Evolutionary conservation across 208 protist species (phyloP), one percentile per base, ranked within the genome.

Genomic region (Trypanosoma scelopori): DNA sequence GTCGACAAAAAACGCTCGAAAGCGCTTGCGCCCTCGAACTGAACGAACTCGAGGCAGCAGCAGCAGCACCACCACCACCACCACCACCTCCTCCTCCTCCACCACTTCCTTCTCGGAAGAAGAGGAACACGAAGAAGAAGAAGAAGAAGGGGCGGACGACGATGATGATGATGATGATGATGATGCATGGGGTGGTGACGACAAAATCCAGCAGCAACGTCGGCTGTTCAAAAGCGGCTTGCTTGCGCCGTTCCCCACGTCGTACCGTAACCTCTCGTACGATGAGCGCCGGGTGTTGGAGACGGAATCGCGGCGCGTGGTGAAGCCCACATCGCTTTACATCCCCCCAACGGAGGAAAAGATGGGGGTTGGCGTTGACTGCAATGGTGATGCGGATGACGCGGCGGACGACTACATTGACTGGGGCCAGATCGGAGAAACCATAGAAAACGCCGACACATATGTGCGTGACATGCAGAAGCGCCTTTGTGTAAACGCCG

Each of bases 351-450:
- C 3, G 52, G 22, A 50, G n/a, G 49, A 58, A 11, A 37, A 3
- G 32, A 9, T 3, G 32, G 3, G 32, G 3, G 32, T 11, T 7
- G 30, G 28, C n/a, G 32, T 23, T 16, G 72, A 76, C 7, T 76
- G 81, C 27, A 68, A 63, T 15, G 64, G 65, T 51, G 51, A 57
- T 50, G 70, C 81, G 41, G 77, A 78, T 25, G 74, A 86, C 41
- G 70, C 81, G 41, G 77, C 78, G 22, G 74, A 86, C 41, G 68
- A 74, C 13, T 70, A 84, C 27, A 72, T 65, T 41, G 57, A 71
- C 45, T 63, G 55, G 55, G 45, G 50, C 41, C 61, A 67, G 25
- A 63, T 63, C 48, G 65, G 65, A 22, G 65, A 42, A 25, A 57
- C 43, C 28, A 63, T 70, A 18, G 65, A 70, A 46, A 49, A 55